Conservation (phyloP, 192 early-diverging fungal species). For the Phlyctochytrium arcticum region DNA sequence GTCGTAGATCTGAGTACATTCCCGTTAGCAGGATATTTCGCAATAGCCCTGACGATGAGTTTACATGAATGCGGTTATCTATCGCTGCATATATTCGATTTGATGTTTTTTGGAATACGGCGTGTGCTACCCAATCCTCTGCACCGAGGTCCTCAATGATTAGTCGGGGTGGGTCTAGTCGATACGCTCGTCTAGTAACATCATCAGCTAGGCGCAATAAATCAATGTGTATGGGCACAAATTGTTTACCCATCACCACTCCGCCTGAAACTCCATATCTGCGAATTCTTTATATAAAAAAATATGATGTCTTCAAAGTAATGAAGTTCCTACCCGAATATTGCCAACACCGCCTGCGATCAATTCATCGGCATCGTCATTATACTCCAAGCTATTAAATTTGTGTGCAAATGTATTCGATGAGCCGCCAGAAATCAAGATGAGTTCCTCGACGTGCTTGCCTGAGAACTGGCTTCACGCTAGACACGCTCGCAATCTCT, state of each 20-base stretch:
- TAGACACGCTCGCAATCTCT: slow-evolving; percentile 31
- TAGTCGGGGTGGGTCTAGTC: slow-evolving; percentile 32
- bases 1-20: slow-evolving; percentile 43
- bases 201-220: neutral
- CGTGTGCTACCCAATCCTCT: slow-evolving; percentile 46
- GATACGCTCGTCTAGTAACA: slow-evolving; percentile 1
- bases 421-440: neutral
- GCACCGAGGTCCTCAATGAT: slow-evolving; percentile 37
- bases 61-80: slow-evolving; percentile 41
- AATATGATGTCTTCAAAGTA: no score
- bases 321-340: slow-evolving; percentile 27
- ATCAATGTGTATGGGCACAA: neutral
- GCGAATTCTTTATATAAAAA: no score
- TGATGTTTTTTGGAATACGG: slow-evolving; percentile 13
- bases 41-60: neutral
- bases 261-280: slow-evolving; percentile 37
- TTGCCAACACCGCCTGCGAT: slow-evolving; percentile 42
- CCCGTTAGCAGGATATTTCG: no score
- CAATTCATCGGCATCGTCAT: slow-evolving; percentile 33
- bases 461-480: slow-evolving; percentile 47
- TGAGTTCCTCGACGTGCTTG: slow-evolving; percentile 1
- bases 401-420: neutral
- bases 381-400: slow-evolving; percentile 37
- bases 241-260: neutral
- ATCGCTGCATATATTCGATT: slow-evolving; percentile 39